Evolutionary conservation across 1,139 yeast species (phyloP), one percentile per base, ranked within the genome.

Genomic region (Pneumocystis jirovecii): DNA sequence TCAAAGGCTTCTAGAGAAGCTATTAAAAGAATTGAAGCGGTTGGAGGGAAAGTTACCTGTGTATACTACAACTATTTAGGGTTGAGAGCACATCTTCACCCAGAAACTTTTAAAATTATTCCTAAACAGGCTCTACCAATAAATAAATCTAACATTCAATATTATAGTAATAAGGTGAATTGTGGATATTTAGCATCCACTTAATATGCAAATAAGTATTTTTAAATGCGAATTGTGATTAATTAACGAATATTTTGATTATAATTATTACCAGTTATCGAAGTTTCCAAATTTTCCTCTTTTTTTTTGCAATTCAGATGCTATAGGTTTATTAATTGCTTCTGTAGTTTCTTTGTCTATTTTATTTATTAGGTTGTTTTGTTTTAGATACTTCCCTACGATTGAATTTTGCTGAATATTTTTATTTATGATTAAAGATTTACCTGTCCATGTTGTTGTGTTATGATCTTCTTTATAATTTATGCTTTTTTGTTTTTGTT

Each of bases 81-180:
- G 1, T 81, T 88, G 70, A 80, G 83, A 70, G 93, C 89, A 2
- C 91, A 89, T 72, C 79, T 89, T 63, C 77, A 86, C 64, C 97
- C 98, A 15, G 82, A 84, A 64, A 85, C 82, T 70, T 85, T 83
- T 72, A 96, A 95, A 29, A 63, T 61, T 69, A 77, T 91, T 34
- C 97, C 97, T 39, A 76, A 89, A 69, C 85, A 84, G 65, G 95
- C 97, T 3, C 83, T 91, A 75, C 98, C 98, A 34, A 86, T 86
- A 8, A 85, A 83, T 70, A 83, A 89, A 76, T 86, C 89, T 77
- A 90, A 87, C 72, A 85, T 93, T 68, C 34, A 50, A 25, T 50
- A 50, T 25, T 50, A 50, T 25, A 50, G 57, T 25, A 29, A 50
- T 50, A 50, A 50, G 21, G 12, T 8, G 12, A 21, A 50, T 50